Evolutionary conservation across 2,329 filamentous ascomycete species (phyloP).

Genomic region (Fusarium xyrophilum): DNA sequence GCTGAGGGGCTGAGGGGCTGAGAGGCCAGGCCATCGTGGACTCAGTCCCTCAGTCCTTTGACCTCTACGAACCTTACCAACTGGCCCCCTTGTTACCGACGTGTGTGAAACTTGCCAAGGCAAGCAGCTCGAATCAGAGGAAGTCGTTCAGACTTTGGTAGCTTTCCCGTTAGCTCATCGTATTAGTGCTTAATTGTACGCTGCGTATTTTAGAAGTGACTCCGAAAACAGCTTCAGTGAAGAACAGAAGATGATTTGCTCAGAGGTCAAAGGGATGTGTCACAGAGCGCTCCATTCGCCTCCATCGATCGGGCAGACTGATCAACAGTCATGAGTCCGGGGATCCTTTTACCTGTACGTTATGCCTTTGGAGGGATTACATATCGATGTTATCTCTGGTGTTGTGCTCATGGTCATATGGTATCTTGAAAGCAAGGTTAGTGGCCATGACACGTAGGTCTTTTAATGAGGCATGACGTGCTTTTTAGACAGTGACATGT

Average conservation of each 20-base stretch:
- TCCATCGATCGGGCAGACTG: not conserved
- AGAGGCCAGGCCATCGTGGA: not conserved
- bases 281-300: no score
- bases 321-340: accelerated
- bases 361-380: not conserved
- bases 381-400: not conserved
- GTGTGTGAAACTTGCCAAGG: accelerated
- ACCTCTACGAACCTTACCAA: not conserved
- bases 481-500: no score
- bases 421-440: not conserved
- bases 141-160: not conserved
- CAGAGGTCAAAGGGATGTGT: no score
- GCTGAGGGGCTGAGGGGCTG: no score
- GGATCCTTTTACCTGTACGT: not conserved
- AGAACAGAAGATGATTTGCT: not conserved
- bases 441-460: not conserved
- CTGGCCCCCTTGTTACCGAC: accelerated
- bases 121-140: accelerated
- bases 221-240: accelerated
- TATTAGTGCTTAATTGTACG: accelerated
- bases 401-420: not conserved
- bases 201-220: accelerated
- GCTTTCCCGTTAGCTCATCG: accelerated
- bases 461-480: accelerated
- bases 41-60: not conserved